These are phyloP conservation scores for Spathaspora boniae DNA, from an alignment of 805 yeast genomes.

Conservation along the genomic window DNA sequence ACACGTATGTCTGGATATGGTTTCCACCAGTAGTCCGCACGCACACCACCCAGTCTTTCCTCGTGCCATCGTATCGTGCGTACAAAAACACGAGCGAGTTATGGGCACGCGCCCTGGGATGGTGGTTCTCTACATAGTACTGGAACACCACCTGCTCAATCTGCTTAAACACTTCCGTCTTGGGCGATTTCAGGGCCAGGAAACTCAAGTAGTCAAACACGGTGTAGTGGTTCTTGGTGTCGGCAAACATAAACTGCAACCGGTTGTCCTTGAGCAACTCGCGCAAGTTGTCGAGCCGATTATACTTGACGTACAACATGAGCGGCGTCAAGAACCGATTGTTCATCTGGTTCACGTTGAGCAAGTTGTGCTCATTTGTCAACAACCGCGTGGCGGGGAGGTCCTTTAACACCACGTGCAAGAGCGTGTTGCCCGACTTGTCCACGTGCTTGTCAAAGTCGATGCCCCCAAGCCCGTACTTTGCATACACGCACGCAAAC, in stretches of 20 bases:
- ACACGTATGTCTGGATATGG: constrained; percentile 13
- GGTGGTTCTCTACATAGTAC: constrained; percentile 18
- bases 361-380: constrained; percentile 19
- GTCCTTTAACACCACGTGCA: constrained; percentile 64
- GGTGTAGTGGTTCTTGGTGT: constrained; percentile 29
- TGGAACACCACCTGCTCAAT: constrained; percentile 22
- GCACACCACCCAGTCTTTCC: constrained; percentile 31
- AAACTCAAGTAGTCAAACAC: constrained; percentile 37
- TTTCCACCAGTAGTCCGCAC: too few relatives aligned
- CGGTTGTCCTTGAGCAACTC: constrained; percentile 48
- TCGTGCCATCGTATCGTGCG: constrained; percentile 29
- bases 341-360: constrained; percentile 58
- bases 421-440: constrained; percentile 64
- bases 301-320: constrained; percentile 66
- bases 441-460: constrained; percentile 67
- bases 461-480: constrained; percentile 39
- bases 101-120: constrained; percentile 14
- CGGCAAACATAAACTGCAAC: constrained; percentile 35
- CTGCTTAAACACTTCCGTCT: constrained; percentile 16
- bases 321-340: constrained; percentile 62
- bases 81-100: constrained; percentile 24
- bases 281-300: constrained; percentile 56
- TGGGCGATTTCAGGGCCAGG: constrained; percentile 25
- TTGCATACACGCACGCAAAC: constrained; percentile 37
- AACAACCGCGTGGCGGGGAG: constrained; percentile 31